Evolutionary conservation across 2,329 filamentous ascomycete genomes (phyloP).

Genomic region (Raffaelea ambrosiae): DNA sequence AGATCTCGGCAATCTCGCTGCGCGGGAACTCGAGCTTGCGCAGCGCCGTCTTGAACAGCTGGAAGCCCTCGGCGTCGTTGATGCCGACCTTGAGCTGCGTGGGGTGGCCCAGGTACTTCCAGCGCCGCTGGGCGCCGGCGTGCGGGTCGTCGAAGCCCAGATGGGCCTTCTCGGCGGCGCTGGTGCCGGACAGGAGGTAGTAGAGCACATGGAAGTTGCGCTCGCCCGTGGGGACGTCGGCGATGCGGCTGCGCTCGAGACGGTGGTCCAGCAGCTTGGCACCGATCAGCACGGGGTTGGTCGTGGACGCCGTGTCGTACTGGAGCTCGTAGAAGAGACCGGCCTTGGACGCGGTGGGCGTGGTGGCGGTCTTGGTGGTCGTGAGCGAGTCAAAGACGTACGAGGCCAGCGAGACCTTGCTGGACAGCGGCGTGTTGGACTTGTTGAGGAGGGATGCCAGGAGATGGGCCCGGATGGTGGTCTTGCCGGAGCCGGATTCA

Average conservation of each 20-base stretch:
- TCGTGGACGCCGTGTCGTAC: conserved; percentile 81
- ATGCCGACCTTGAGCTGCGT: conserved; percentile 96
- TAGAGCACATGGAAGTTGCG: conserved; percentile 95
- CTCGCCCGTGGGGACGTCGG: conserved; percentile 88
- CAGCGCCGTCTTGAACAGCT: conserved; percentile 93
- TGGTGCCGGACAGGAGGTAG: conserved; percentile 89
- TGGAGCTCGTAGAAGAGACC: conserved; percentile 94
- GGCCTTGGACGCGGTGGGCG: conserved; percentile 89
- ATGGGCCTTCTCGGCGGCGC: conserved; percentile 80
- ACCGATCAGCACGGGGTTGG: conserved; percentile 81
- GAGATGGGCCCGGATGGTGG: conserved; percentile 83
- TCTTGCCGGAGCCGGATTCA: conserved; percentile 94
- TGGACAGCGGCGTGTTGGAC: conserved; percentile 85
- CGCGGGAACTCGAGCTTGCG: conserved; percentile 90
- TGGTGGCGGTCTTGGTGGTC: conserved; percentile 93
- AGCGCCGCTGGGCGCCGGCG: conserved; percentile 59
- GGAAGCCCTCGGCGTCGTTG: conserved; percentile 91
- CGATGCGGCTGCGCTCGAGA: conserved; percentile 82
- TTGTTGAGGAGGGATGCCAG: conserved; percentile 79
- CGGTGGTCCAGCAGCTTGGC: conserved; percentile 92
- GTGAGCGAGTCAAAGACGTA: conserved; percentile 96
- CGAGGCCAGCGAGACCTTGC: conserved; percentile 84
- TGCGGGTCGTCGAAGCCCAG: conserved; percentile 51
- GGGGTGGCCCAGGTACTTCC: conserved; percentile 93
- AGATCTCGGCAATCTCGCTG: conserved; percentile 91